Percentiles rank a stretch among this genome's conserved stretches.
phyloP scores from a whole-genome alignment of 208 protist species.

The Trypanosoma boissoni region DNA sequence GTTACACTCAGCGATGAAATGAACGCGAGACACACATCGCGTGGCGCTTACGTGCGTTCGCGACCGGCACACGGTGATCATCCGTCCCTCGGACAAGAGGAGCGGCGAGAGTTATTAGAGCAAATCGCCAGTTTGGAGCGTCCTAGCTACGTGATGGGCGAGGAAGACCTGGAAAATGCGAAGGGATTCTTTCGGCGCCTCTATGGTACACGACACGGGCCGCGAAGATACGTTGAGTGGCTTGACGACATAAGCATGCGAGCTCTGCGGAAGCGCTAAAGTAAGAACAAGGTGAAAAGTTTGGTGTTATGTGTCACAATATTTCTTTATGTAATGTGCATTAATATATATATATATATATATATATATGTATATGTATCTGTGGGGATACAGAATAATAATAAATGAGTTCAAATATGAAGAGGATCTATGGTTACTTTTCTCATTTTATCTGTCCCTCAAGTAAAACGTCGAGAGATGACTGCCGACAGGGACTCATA shows the following conservation, averaged over 20 bases:
- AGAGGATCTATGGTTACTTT: neutral
- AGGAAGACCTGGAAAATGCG: slow-evolving; percentile 31
- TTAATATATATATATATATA: slow-evolving; percentile 19
- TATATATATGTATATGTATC: slow-evolving; percentile 14
- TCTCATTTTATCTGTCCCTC: slow-evolving; percentile 3
- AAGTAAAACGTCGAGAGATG: too few relatives aligned
- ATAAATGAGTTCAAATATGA: neutral
- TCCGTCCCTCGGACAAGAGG: slow-evolving; percentile 19
- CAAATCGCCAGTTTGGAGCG: slow-evolving; percentile 32
- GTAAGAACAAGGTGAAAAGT: too few relatives aligned
- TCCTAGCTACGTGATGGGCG: slow-evolving; percentile 18
- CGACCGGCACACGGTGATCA: too few relatives aligned
- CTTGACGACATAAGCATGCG: slow-evolving; percentile 44
- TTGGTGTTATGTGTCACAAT: too few relatives aligned
- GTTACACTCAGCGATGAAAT: too few relatives aligned
- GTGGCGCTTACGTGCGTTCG: too few relatives aligned
- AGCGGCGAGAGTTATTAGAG: slow-evolving; percentile 34
- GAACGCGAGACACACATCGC: too few relatives aligned
- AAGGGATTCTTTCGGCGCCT: slow-evolving; percentile 45
- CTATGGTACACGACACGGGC: slow-evolving; percentile 37
- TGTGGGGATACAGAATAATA: neutral
- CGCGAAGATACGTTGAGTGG: slow-evolving; percentile 48
- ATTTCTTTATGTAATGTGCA: neutral
- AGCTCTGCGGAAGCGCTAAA: slow-evolving; percentile 20
- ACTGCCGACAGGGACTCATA: too few relatives aligned